Evolutionary conservation across 768 basidiomycete genomes (phyloP), one percentile per base, ranked within the genome.

Genomic region (Tylopilus subfusipes): DNA sequence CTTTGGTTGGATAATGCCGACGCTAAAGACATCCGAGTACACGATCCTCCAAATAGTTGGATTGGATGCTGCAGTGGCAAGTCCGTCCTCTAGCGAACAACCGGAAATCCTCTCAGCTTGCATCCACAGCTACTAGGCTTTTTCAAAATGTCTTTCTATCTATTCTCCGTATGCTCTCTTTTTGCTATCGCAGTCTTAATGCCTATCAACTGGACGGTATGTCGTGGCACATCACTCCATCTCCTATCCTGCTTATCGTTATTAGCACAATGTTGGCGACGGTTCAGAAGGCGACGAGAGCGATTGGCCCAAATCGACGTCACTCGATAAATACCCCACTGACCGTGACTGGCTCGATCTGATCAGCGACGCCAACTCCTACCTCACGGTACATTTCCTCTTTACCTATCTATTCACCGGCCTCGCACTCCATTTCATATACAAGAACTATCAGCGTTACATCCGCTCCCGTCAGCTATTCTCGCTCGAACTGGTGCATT

Each of bases 1-100:
- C 74, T 93, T 97, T 72, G 93, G 93, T 24, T 99, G 97, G 96
- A 90, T 99, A 49, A 72, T 96, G 61, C 96, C 96, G 1, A 98
- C 96, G 0, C 79, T 98, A 40, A 76, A 81, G 54, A 93, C 88
- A 0, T 94, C 91, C 42, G 96, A 99, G 67, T 94, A 91, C 56
- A 89, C 93, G 0, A 84, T 99, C 4, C 77, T 99, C 3, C 94
- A 98, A 70, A 96, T 97, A 47, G 96, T 99, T 13, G 96, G 96
- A 0, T 75, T 99, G 39, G 96, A 99, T 70, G 96, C 96, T 39
- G 95, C 93, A 2, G 97, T 98, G 63, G 93, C 93, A 66, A 63
- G 91, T 78, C 56, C 42, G 11, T 30, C 18, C 29, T 42, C n/a
- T 18, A 27, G 27, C 2, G 25, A 45, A 25, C 27, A 19, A 33